Evolutionary conservation across 306 rosid species (phyloP).

Genomic region (Senna tora): DNA sequence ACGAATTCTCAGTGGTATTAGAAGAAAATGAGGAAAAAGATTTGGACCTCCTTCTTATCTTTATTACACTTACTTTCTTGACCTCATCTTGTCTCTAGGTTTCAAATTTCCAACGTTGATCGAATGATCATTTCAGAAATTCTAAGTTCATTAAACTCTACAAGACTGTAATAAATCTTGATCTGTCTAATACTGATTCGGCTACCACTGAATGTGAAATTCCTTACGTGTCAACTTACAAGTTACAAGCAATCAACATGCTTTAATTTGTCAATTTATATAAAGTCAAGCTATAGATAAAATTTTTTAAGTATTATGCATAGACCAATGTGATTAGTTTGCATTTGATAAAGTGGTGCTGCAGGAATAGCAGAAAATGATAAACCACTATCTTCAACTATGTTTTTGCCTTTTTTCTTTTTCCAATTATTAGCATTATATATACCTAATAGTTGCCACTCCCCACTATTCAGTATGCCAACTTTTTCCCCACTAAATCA

Average conservation of each 20-base stretch:
- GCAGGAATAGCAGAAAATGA: conserved; percentile 34
- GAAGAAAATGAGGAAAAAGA: conserved; percentile 7
- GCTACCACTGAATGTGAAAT: conserved; percentile 41
- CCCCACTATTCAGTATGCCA: conserved; percentile 30
- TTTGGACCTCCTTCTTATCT: background rate
- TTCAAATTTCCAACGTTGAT: conserved; percentile 1
- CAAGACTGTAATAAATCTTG: conserved; percentile 20
- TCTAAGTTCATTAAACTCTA: conserved; percentile 14
- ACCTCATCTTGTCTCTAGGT: conserved; percentile 17
- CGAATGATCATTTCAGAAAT: conserved; percentile 31
- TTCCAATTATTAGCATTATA: conserved; percentile 40
- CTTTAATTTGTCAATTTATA: background rate
- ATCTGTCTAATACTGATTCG: conserved; percentile 38
- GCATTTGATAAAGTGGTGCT: conserved; percentile 33
- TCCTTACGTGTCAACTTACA: conserved; percentile 47
- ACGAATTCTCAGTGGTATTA: background rate
- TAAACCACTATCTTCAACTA: conserved; percentile 43
- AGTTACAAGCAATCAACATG: conserved; percentile 41
- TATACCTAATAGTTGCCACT: background rate
- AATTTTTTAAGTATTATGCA: too few relatives aligned
- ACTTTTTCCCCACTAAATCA: conserved; percentile 43
- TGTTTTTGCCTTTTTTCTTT: conserved; percentile 12
- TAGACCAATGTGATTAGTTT: conserved; percentile 40
- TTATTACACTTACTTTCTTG: conserved; percentile 1
- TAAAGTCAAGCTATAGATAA: too few relatives aligned